Evolutionary conservation across 1,284 basidiomycete species (phyloP).

Genomic region (Microbotryomycetes sp.): DNA sequence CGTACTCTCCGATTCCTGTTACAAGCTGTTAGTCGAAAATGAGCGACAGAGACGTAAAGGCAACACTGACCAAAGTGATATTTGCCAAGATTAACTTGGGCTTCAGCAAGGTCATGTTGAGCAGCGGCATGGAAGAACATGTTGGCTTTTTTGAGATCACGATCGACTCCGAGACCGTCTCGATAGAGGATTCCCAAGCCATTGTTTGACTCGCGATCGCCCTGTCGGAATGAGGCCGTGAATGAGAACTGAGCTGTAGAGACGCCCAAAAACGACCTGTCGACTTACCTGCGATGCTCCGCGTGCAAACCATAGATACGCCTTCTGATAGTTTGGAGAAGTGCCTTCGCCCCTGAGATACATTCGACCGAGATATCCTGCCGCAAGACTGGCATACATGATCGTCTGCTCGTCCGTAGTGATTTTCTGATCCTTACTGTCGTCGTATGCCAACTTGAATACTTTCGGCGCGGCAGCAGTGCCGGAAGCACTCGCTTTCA

Average conservation of each 20-base stretch:
- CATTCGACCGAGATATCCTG: slow-evolving; percentile 85
- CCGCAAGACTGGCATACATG: slow-evolving; percentile 66
- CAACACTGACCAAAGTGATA: slow-evolving; percentile 63
- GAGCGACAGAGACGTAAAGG: not conserved
- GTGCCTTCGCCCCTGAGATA: slow-evolving; percentile 89
- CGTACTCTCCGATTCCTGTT: slow-evolving; percentile 57
- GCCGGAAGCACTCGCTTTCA: slow-evolving; percentile 4
- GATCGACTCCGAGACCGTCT: slow-evolving; percentile 72
- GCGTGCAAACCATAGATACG: slow-evolving; percentile 90
- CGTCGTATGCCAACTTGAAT: slow-evolving; percentile 52
- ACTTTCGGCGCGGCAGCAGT: slow-evolving; percentile 23
- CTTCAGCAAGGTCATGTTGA: slow-evolving; percentile 76
- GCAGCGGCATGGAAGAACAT: slow-evolving; percentile 72
- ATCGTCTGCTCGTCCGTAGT: slow-evolving; percentile 49
- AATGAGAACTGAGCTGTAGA: not conserved
- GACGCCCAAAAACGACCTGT: not conserved
- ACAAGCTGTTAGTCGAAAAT: slow-evolving; percentile 1
- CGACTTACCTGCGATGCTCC: slow-evolving; percentile 57
- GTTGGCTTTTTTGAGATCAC: slow-evolving; percentile 52
- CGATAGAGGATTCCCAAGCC: slow-evolving; percentile 85
- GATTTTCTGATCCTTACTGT: slow-evolving; percentile 35
- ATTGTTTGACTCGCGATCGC: slow-evolving; percentile 81
- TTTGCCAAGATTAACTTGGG: slow-evolving; percentile 83
- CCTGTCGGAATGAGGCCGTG: slow-evolving; percentile 41
- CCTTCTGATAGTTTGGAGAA: slow-evolving; percentile 61